Evolutionary conservation across 148 eudicot species (phyloP), one percentile per base, ranked within the genome.

Genomic region (Fallopia convolvulus): DNA sequence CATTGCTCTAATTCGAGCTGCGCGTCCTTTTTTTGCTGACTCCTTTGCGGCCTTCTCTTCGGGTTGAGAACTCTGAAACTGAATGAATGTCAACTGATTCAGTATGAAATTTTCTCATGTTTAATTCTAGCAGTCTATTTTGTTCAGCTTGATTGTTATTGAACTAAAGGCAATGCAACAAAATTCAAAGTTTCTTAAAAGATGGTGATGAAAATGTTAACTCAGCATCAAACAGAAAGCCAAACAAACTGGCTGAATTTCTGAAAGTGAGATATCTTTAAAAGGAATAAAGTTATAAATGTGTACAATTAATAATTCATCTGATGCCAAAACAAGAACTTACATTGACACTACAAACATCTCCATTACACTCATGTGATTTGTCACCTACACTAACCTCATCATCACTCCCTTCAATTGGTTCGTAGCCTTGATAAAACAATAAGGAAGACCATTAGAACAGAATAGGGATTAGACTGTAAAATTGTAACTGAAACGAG

Each of bases 1-100:
- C 84, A 84, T 56, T 48, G 87, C 87, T 80, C 65, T 89, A 20
- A 94, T 82, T 58, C 87, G 82, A 42, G 91, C 76, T 75, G 84
- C 90, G 79, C 88, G 76, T 4, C 86, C 81, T 79, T 89, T 93
- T 40, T 74, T 74, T 12, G 17, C 39, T 2, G 83, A 44, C 36
- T 65, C 30, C 60, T 65, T 72, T 72, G 63, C 11, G 5, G 32
- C 10, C 46, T 84, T 78, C 50, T 74, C 85, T 77, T 82, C 83
- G 72, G 80, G 76, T 83, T 88, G 86, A 39, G 70, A 79, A 79
- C 21, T 23, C 56, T 72, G 20, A 53, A 50, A n/a, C 61, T 6
- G 20, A 9, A 55, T 55, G 61, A 7, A 18, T 55, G 20, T 52
- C 56, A 52, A 14, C 12, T 17, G 10, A 9, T 32, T 13, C 58